Base-by-base conservation (phyloP, 2,329 filamentous ascomycete genomes). In the Sporothrix pallida region DNA sequence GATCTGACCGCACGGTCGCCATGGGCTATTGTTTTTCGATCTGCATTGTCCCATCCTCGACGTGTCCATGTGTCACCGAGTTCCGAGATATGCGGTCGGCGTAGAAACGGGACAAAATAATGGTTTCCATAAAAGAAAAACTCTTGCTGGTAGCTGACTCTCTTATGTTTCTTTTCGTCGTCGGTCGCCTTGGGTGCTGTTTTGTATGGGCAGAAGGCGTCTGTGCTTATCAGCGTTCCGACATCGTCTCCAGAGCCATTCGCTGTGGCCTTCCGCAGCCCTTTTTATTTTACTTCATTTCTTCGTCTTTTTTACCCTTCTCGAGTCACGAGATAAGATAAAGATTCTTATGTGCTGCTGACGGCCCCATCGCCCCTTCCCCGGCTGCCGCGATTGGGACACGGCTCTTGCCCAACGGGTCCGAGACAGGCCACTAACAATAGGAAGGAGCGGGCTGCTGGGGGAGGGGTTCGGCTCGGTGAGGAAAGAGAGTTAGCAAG, bases 401-500 rank as follows among this genome's bases (percentile, higher is more conserved):
- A 54, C 17, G 62, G 62, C 62, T 48, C 62, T 67, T 67, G 7
- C 37, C 46, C 50, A 26, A 23, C 31, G 52, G 52, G 50, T 42
- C 37, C 42, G 68, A 70, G 17, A 12, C 52, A 42, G 68, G 52
- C 52, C 67, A 56, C 67, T 56, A 42, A 60, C 50, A 46, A 15
- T 15, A 50, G n/a, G 46, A 50, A 56, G 58, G 50, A 54, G 23
- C 56, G 15, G 23, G 46, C 31, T 46, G 37, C 13, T 48, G 60
- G 26, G 17, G 26, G 46, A 56, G 17, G 48, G 60, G 23, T 15
- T 17, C 6, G 50, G 5, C 70, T 72, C 70, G 73, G 73, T 72
- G 68, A 72, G 70, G 46, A 50, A 72, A 70, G 20, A 23, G 44
- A 56, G 73, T 72, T 72, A 70, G 70, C 48, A 42, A 12, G 20